Conservation (phyloP, 768 basidiomycete species). For the Boletellus ananiceps region DNA sequence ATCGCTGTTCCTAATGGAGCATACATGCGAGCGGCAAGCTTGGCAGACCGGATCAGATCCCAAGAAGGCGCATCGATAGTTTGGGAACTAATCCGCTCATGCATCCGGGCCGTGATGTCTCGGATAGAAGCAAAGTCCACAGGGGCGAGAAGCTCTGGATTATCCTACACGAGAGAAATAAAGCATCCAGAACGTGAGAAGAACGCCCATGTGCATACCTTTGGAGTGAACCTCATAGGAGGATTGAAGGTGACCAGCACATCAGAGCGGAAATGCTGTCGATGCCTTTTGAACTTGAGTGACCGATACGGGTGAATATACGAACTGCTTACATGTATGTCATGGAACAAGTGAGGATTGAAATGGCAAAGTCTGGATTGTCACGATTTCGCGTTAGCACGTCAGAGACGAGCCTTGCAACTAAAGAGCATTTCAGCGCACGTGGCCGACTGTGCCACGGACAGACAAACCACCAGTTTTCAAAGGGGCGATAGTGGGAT, state of each 20-base stretch:
- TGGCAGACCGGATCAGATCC: slow-evolving; percentile 69
- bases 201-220: slow-evolving; percentile 35
- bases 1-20: slow-evolving; percentile 84
- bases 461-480: slow-evolving; percentile 73
- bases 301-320: not conserved
- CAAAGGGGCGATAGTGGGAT: slow-evolving; percentile 81
- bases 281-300: slow-evolving; percentile 48
- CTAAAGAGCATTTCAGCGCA: slow-evolving; percentile 33
- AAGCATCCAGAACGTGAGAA: slow-evolving; percentile 1
- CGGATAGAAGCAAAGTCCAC: slow-evolving; percentile 60
- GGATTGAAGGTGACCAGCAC: slow-evolving; percentile 80
- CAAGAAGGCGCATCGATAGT: slow-evolving; percentile 85
- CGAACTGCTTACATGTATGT: slow-evolving; percentile 62
- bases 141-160: slow-evolving; percentile 68
- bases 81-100: slow-evolving; percentile 66
- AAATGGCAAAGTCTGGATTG: slow-evolving; percentile 66
- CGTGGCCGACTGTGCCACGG: not conserved
- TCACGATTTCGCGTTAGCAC: slow-evolving; percentile 64
- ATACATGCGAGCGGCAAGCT: slow-evolving; percentile 76
- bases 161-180: slow-evolving; percentile 39
- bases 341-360: slow-evolving; percentile 71
- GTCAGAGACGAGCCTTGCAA: slow-evolving; percentile 78
- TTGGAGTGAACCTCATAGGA: slow-evolving; percentile 60
- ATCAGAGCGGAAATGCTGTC: slow-evolving; percentile 84
- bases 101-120: slow-evolving; percentile 54